A percentile compares a stretch with the other conserved stretches of the same genome.
Conservation (phyloP, 495 filamentous ascomycete genomes). For the Rhypophila decipiens region DNA sequence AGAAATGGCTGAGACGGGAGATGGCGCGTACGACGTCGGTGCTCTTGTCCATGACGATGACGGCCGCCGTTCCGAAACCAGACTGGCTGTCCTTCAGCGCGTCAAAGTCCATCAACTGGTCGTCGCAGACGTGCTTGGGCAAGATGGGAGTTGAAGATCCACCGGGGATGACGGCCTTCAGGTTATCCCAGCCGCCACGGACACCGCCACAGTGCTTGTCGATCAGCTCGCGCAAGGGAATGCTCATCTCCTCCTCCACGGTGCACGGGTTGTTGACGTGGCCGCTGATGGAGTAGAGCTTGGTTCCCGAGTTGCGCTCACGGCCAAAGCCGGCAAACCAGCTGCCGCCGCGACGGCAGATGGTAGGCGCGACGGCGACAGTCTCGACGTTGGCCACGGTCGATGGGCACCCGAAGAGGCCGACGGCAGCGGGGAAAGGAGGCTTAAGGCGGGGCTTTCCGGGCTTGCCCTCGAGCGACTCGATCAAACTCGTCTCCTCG, state of each 20-base stretch:
- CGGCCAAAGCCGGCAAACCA: slow-evolving; percentile 94
- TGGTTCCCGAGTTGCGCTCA: slow-evolving; percentile 91
- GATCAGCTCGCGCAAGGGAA: slow-evolving; percentile 87
- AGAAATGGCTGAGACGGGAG: slow-evolving; percentile 87
- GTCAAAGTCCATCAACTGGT: slow-evolving; percentile 98
- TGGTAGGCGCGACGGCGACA: slow-evolving; percentile 89
- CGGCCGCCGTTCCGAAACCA: slow-evolving; percentile 94
- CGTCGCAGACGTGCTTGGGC: slow-evolving; percentile 77
- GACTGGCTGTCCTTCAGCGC: slow-evolving; percentile 95
- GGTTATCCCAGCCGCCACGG: slow-evolving; percentile 94
- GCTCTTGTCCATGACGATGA: slow-evolving; percentile 98
- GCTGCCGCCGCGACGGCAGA: slow-evolving; percentile 81
- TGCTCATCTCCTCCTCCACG: slow-evolving; percentile 98
- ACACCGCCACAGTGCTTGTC: slow-evolving; percentile 98
- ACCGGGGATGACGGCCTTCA: slow-evolving; percentile 89
- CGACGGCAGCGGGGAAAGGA: slow-evolving; percentile 94
- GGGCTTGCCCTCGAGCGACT: slow-evolving; percentile 95
- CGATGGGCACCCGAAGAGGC: slow-evolving; percentile 94
- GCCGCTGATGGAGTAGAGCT: slow-evolving; percentile 97
- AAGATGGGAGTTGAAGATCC: slow-evolving; percentile 95
- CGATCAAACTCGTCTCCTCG: slow-evolving; percentile 95
- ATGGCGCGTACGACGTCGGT: slow-evolving; percentile 93
- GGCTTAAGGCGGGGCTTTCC: slow-evolving; percentile 98
- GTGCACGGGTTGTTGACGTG: slow-evolving; percentile 98
- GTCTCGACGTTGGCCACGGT: slow-evolving; percentile 99